Conservation (phyloP, 2,329 filamentous ascomycete species). For the Stagonosporopsis chrysanthemi region DNA sequence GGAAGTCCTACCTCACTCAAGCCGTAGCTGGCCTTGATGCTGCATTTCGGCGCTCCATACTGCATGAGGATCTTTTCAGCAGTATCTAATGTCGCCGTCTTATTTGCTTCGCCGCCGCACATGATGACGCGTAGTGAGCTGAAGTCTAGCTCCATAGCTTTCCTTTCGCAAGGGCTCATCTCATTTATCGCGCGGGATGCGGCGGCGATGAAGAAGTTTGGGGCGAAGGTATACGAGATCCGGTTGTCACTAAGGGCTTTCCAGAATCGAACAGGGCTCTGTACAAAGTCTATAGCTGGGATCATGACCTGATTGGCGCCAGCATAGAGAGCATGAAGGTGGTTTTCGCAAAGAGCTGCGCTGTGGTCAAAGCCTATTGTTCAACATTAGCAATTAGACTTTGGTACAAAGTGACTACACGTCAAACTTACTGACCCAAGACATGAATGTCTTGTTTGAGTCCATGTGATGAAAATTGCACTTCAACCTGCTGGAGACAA, state of each 20-base stretch:
- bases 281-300: conserved; percentile 51
- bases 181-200: conserved; percentile 11
- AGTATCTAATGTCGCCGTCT: conserved; percentile 41
- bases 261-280: conserved; percentile 51
- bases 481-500: conserved; percentile 55
- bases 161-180: neutral
- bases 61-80: conserved; percentile 38
- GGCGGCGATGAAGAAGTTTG: conserved; percentile 52
- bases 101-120: conserved; percentile 59
- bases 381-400: neutral
- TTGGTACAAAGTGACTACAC: no score
- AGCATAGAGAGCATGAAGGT: conserved; percentile 57
- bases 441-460: conserved; percentile 22
- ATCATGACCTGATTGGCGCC: conserved; percentile 58
- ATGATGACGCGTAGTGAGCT: conserved; percentile 42
- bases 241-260: conserved; percentile 52
- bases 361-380: conserved; percentile 60
- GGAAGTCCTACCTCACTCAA: conserved; percentile 52
- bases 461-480: conserved; percentile 10
- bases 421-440: conserved; percentile 17
- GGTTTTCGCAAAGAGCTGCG: conserved; percentile 60
- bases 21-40: conserved; percentile 56
- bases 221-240: conserved; percentile 56
- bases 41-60: conserved; percentile 43
- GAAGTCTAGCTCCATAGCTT: conserved; percentile 33